Percentiles rank a stretch among this genome's conserved stretches.
Evolutionary conservation across 108 stramenopile species (phyloP).

Genomic region (Cylindrotheca closterium): DNA sequence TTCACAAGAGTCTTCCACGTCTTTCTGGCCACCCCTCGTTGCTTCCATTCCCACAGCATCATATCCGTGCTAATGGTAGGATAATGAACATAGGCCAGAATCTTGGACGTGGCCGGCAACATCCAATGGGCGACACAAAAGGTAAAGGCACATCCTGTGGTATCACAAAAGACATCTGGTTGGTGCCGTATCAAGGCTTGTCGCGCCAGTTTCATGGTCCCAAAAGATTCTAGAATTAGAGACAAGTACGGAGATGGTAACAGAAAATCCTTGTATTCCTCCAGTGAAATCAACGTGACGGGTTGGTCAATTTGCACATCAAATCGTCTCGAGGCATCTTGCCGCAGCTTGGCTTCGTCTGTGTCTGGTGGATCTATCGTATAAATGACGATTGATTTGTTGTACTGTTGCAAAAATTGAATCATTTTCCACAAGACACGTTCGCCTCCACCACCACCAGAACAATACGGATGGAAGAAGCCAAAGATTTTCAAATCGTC

Average conservation of each 20-base stretch:
- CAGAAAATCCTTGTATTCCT: conserved; percentile 25
- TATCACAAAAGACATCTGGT: conserved; percentile 88
- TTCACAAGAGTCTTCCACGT: conserved; percentile 67
- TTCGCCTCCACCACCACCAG: conserved; percentile 96
- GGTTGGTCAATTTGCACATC: conserved; percentile 29
- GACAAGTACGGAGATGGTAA: conserved; percentile 57
- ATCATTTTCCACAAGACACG: conserved; percentile 96
- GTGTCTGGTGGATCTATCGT: conserved; percentile 69
- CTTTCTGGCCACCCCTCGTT: conserved; percentile 44
- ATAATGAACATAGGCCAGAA: conserved; percentile 96
- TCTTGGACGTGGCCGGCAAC: conserved; percentile 42
- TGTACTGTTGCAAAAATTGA: conserved; percentile 58
- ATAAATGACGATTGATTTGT: conserved; percentile 71
- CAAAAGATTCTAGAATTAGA: conserved; percentile 85
- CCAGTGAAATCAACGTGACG: conserved; percentile 24
- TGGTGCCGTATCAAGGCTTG: conserved; percentile 42
- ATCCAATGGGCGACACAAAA: conserved; percentile 75
- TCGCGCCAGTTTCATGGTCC: conserved; percentile 77
- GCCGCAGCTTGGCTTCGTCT: conserved; percentile 32
- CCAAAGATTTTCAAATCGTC: conserved; percentile 31
- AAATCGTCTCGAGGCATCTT: conserved; percentile 33
- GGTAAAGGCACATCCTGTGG: conserved; percentile 95
- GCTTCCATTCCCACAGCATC: conserved; percentile 84
- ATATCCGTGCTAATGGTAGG: conserved; percentile 98
- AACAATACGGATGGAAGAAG: conserved; percentile 89